A percentile compares a stretch with the other conserved stretches of the same genome.
Evolutionary conservation across 2,329 filamentous ascomycete genomes (phyloP).

Genomic region (Xylariaceae sp.): DNA sequence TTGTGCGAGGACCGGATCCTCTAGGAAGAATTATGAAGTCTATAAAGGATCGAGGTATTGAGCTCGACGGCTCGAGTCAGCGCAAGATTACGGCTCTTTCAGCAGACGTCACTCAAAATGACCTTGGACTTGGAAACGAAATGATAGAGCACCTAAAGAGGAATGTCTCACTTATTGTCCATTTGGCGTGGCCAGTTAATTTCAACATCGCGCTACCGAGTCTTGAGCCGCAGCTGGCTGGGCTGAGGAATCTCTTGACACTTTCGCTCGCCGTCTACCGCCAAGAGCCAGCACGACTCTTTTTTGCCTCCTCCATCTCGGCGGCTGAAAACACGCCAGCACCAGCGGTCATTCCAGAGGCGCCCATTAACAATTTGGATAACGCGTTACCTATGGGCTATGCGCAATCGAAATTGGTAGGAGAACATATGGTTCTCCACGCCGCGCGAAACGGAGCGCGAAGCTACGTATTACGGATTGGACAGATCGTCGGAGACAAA

Average conservation of each 20-base stretch:
- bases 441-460: slow-evolving; percentile 39
- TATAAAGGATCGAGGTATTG: slow-evolving; percentile 16
- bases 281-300: neutral
- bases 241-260: neutral
- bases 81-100: slow-evolving; percentile 43
- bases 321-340: neutral
- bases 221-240: slow-evolving; percentile 43
- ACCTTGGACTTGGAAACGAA: slow-evolving; percentile 49
- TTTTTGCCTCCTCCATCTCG: slow-evolving; percentile 6
- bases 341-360: neutral
- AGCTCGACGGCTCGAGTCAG: slow-evolving; percentile 22
- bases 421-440: slow-evolving; percentile 42
- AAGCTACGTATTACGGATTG: slow-evolving; percentile 47
- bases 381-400: slow-evolving; percentile 41
- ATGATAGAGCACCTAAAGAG: slow-evolving; percentile 33
- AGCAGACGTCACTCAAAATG: slow-evolving; percentile 42
- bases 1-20: slow-evolving; percentile 48
- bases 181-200: slow-evolving; percentile 52
- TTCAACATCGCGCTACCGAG: slow-evolving; percentile 56
- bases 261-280: neutral
- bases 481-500: slow-evolving; percentile 54
- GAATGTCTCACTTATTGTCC: slow-evolving; percentile 47
- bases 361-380: neutral
- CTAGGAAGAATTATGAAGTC: slow-evolving; percentile 26
- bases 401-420: slow-evolving; percentile 46